Conservation (phyloP, 2,329 filamentous ascomycete genomes). For the Ascochyta fabae region DNA sequence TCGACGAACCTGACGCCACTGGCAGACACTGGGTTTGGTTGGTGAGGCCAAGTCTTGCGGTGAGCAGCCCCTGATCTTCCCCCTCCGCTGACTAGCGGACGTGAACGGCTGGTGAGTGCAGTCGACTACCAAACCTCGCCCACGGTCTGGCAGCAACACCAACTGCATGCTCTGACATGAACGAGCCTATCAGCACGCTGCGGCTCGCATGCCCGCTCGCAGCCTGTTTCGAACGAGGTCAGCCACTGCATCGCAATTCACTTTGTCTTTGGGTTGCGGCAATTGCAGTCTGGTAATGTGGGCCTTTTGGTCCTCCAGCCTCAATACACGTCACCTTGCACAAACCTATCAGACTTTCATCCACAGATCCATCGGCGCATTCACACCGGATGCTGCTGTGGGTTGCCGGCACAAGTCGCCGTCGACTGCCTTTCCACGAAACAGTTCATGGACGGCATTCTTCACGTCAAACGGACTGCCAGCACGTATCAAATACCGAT, state of each 20-base stretch:
- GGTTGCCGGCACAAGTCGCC: conserved; percentile 13
- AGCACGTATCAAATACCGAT: background rate
- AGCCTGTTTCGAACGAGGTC: background rate
- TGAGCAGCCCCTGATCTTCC: conserved; percentile 34
- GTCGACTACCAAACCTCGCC: conserved; percentile 16
- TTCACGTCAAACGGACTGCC: background rate
- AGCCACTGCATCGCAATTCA: background rate
- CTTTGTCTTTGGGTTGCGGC: background rate
- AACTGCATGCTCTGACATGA: background rate
- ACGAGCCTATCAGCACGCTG: background rate
- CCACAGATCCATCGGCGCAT: conserved; percentile 1
- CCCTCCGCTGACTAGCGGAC: conserved; percentile 17
- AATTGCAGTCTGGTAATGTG: background rate
- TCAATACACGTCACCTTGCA: conserved; percentile 20
- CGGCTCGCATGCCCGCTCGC: background rate
- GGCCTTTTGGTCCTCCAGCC: conserved; percentile 1
- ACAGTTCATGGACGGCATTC: background rate
- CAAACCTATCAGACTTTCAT: conserved; percentile 5
- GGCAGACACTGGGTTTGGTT: conserved; percentile 17
- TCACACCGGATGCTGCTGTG: conserved; percentile 7
- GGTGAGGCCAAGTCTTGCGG: conserved; percentile 18
- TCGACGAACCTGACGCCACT: conserved; percentile 18
- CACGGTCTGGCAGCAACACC: conserved; percentile 6
- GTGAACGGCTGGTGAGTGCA: conserved; percentile 33
- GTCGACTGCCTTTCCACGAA: conserved; percentile 3